Base-by-base conservation (phyloP, 352 stramenopile species). In the Phytophthora meadii region DNA sequence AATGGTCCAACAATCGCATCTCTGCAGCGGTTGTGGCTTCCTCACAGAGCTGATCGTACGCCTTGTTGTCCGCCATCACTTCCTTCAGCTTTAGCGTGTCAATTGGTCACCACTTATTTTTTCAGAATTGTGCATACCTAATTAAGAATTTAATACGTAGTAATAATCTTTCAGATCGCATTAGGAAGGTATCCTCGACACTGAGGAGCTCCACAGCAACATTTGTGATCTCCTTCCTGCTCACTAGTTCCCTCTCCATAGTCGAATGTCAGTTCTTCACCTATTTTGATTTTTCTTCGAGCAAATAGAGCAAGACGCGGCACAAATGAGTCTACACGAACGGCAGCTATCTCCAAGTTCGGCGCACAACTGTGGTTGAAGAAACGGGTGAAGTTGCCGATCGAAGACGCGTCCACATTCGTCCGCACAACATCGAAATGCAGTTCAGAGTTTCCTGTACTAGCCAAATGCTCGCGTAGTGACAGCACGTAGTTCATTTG, bases 331-430 rank as follows among this genome's bases (percentile, higher is more conserved):
- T 84, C 77, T 25, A 86, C 67, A 2, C 82, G 82, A 36, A 91
- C 65, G 0, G 76, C 72, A 24, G 75, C 76, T n/a, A 90, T 58
- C n/a, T 68, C 44, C 45, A 87, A 30, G 25, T 71, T 85, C 12
- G 85, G 73, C 12, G 62, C 66, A 61, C 85, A 93, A 46, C 79
- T 86, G 64, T 93, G 82, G 56, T 93, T 93, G 56, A 89, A 65
- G 12, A 92, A 78, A n/a, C 84, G 84, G n/a, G 82, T 83, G 42
- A 81, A 79, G 72, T 70, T 84, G 9, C 82, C 81, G n/a, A 50
- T 50, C 14, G 19, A 28, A 0, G 71, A 70, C 7, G 82, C 84
- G 44, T 93, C 84, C 2, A 92, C 79, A 45, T 87, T 93, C 9
- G 79, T 90, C 27, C 82, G 73, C 39, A 89, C 57, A 8, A 76